Evolutionary conservation across 1,284 basidiomycete species (phyloP), one percentile per base, ranked within the genome.

Genomic region (Athelia sp.): DNA sequence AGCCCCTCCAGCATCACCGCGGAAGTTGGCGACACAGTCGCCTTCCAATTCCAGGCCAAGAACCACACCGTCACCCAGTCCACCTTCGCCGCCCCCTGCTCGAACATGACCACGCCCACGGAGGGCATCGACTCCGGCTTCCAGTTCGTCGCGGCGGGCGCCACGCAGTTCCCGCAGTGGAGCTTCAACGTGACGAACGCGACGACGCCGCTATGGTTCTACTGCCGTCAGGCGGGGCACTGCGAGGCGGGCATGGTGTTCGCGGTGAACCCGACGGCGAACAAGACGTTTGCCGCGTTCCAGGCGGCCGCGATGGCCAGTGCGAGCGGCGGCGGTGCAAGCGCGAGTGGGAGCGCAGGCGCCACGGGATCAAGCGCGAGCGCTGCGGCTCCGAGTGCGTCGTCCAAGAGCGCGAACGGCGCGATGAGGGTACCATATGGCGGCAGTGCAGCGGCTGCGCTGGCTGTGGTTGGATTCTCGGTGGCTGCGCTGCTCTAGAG

Each of bases 51-150:
- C 11, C 69, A 71, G 54, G 72, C 70, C 0, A 66, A 65, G 17
- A 72, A 54, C 58, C 56, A 78, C 73, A 76, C 76, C 42, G 72
- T 79, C 53, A 81, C 79, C 13, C 80, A 83, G 63, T 81, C 80
- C 15, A 74, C 76, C 13, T 85, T 84, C 60, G 65, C 66, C 18
- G 56, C 62, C 9, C 82, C 82, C 19, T 75, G 67, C 61, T 50
- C 55, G 24, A 52, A 61, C 50, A 53, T 68, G 59, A 63, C 63
- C 21, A 52, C 45, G 35, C 59, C 32, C 15, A 51, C 45, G 38
- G 51, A 49, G 13, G 81, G 80, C 23, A 63, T 71, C 29, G 62
- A 71, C 57, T 78, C 76, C n/a, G 74, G 73, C 21, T 77, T 74
- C 64, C 62, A 63, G 50, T 21, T 50, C 23, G 68, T 73, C 29